Conservation (phyloP, 768 basidiomycete species). For the Lactarius psammicola region DNA sequence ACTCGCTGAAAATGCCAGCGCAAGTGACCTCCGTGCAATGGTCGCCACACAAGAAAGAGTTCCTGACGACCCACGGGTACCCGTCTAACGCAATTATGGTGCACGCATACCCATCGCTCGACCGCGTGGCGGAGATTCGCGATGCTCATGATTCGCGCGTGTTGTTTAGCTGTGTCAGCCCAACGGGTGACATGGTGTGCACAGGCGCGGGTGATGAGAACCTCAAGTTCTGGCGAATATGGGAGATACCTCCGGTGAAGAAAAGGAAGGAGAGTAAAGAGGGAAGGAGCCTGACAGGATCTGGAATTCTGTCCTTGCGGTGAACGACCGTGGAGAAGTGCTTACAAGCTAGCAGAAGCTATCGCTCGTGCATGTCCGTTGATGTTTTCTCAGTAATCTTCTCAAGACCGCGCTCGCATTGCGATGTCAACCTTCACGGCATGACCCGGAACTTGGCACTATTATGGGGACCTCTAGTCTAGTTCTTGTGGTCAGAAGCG, state of each 20-base stretch:
- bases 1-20: slow-evolving; percentile 80
- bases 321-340: slow-evolving; percentile 24
- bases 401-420: background rate
- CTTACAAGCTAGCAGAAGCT: background rate
- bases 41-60: slow-evolving; percentile 83
- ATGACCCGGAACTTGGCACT: slow-evolving; percentile 1
- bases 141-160: slow-evolving; percentile 94
- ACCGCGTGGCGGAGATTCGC: slow-evolving; percentile 78
- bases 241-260: slow-evolving; percentile 61
- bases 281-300: slow-evolving; percentile 33
- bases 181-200: slow-evolving; percentile 87
- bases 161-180: slow-evolving; percentile 79
- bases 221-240: slow-evolving; percentile 92
- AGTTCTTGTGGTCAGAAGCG: slow-evolving; percentile 3
- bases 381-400: background rate
- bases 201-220: slow-evolving; percentile 96
- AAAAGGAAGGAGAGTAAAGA: slow-evolving; percentile 48
- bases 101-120: slow-evolving; percentile 82
- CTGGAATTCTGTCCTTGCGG: slow-evolving; percentile 41
- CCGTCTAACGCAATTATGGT: slow-evolving; percentile 83
- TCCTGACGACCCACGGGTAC: slow-evolving; percentile 92
- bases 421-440: slow-evolving; percentile 1
- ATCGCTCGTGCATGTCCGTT: background rate
- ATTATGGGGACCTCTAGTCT: slow-evolving; percentile 6
- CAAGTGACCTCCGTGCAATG: slow-evolving; percentile 93